Evolutionary conservation across 192 early-diverging fungal genomes (phyloP), one percentile per base, ranked within the genome.

Genomic region (Coemansia sp.): DNA sequence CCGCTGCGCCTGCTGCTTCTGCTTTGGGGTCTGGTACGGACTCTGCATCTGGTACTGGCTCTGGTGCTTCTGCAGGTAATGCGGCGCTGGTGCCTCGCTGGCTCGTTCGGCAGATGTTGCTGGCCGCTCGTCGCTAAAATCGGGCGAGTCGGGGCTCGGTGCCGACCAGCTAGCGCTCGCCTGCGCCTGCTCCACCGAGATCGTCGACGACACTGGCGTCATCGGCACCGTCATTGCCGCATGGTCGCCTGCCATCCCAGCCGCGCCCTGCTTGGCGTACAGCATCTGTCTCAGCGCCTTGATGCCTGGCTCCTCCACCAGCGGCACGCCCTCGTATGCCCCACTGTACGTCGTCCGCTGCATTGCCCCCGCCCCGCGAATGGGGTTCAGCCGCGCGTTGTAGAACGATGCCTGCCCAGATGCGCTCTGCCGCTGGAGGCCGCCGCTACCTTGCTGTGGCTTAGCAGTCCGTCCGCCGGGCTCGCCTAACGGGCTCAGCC

Each of bases 301-400:
- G 15, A 54, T 17, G 6, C 52, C 23, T 3, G 53, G 27, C n/a
- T 62, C 47, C 22, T 64, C 62, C 14, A 57, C 50, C 25, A 72
- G 38, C 31, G 75, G 75, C 28, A 72, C 65, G 20, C 69, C 75
- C 65, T 78, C 64, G 42, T 55, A 78, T 19, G 53, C 61, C 40
- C 59, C 62, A 28, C 61, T 68, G 52, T 72, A 68, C 27, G 61
- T 28, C 19, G 52, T 64, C 9, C 65, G 66, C 54, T 57, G 36
- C 22, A 56, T 47, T 11, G 68, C 33, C 3, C 60, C 33, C 1
- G 59, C 64, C 38, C 61, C 57, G 22, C 44, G 68, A 19, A 72
- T 59, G 14, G 75, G 75, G 1, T 60, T 50, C 17, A 78, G 42
- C 3, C 75, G 65, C 19, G 75, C 62, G 48, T 78, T 78, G 54